Evolutionary conservation across 208 protist species (phyloP).

Genomic region (Chromosphaera perkinsii): DNA sequence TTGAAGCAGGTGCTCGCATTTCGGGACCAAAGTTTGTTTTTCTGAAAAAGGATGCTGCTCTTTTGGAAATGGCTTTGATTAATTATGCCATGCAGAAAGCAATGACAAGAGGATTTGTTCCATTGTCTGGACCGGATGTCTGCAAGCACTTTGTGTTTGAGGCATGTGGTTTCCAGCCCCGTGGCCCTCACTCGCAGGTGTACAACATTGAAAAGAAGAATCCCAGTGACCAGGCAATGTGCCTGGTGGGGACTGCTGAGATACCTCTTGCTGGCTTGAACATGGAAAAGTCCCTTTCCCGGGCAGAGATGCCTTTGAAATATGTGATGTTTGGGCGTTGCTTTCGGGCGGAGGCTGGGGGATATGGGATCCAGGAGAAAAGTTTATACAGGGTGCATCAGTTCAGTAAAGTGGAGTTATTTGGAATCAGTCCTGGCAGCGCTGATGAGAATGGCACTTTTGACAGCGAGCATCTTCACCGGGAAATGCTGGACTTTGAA

Average conservation of each 20-base stretch:
- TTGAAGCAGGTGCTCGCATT: constrained; percentile 1
- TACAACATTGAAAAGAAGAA: no score
- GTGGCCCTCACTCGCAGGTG: constrained; percentile 36
- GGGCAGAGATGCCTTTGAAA: constrained; percentile 33
- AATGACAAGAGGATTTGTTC: constrained; percentile 35
- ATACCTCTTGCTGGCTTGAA: constrained; percentile 57
- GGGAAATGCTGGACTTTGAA: constrained; percentile 53
- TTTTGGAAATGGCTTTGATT: constrained; percentile 62
- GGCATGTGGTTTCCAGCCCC: constrained; percentile 63
- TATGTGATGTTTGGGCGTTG: constrained; percentile 53
- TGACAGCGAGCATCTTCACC: constrained; percentile 40
- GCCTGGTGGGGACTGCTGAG: constrained; percentile 60
- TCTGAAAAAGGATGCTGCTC: constrained; percentile 52
- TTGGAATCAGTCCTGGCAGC: constrained; percentile 37
- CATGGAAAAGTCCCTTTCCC: constrained; percentile 20
- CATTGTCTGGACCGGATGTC: constrained; percentile 56
- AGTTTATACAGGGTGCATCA: constrained; percentile 72
- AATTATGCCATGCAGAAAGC: constrained; percentile 50
- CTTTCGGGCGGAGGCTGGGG: constrained; percentile 57
- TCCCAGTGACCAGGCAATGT: constrained; percentile 31
- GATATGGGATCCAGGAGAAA: constrained; percentile 21
- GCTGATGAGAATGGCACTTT: background rate
- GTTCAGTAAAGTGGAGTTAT: constrained; percentile 73
- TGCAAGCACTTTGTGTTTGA: constrained; percentile 45
- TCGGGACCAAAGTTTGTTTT: constrained; percentile 50